phyloP scores from a whole-genome alignment of 345 rosid species.

The Citrus inodora region DNA sequence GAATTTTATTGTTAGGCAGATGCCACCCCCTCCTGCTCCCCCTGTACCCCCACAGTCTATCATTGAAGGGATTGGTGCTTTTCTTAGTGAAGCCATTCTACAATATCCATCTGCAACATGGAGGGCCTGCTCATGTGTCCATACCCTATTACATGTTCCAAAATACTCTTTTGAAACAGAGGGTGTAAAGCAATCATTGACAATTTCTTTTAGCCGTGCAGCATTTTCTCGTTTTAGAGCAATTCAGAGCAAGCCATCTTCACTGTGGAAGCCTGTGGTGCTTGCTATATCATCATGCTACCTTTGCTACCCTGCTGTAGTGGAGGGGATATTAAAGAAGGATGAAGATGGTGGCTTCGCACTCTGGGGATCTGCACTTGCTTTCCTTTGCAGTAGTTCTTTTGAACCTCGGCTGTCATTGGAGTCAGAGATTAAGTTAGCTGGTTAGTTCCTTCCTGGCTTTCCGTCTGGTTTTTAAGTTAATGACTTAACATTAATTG shows the following conservation, averaged over 20 bases:
- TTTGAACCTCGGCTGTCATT: conserved; percentile 39
- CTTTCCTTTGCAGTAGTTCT: conserved; percentile 37
- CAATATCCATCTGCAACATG: conserved; percentile 75
- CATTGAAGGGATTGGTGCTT: conserved; percentile 67
- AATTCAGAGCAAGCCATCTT: conserved; percentile 54
- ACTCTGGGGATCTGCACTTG: conserved; percentile 65
- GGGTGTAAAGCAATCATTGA: conserved; percentile 51
- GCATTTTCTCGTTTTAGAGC: conserved; percentile 66
- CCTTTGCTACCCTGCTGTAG: conserved; percentile 48
- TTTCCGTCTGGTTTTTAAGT: neutral
- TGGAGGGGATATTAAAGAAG: conserved; percentile 56
- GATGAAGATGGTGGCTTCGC: conserved; percentile 50
- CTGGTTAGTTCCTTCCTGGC: conserved; percentile 38
- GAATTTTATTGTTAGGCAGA: conserved; percentile 41
- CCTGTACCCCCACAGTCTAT: conserved; percentile 65
- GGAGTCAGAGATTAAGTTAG: conserved; percentile 60
- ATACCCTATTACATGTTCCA: conserved; percentile 63
- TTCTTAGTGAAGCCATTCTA: conserved; percentile 61
- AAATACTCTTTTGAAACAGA: conserved; percentile 53
- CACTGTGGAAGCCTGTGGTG: conserved; percentile 70
- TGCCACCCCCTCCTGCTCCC: conserved; percentile 69
- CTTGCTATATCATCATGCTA: conserved; percentile 82
- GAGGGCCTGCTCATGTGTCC: conserved; percentile 80
- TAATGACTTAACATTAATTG: neutral
- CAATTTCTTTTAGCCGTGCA: conserved; percentile 45